A percentile compares a stretch with the other conserved stretches of the same genome.
Conservation (phyloP, 805 yeast genomes). For the Candida quercuum region DNA sequence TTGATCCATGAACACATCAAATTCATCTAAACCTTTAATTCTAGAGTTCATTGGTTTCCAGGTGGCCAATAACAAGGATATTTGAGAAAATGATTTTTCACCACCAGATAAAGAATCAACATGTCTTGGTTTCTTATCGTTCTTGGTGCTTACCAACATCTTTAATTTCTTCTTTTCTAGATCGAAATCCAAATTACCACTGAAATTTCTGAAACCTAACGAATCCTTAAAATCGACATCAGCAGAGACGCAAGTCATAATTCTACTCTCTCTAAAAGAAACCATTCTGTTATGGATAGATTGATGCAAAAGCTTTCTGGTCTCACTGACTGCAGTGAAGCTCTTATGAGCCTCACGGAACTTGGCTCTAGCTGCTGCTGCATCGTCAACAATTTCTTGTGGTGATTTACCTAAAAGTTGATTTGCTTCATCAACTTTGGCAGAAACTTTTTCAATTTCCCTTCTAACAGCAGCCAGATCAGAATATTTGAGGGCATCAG, state of each 20-base stretch:
- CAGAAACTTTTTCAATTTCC: slow-evolving; percentile 42
- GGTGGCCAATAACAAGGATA: slow-evolving; percentile 78
- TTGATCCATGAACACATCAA: slow-evolving; percentile 96
- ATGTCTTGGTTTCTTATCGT: slow-evolving; percentile 53
- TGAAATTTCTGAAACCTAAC: slow-evolving; percentile 61
- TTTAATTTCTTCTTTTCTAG: slow-evolving; percentile 43
- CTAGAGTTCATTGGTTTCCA: slow-evolving; percentile 92
- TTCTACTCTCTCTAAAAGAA: slow-evolving; percentile 35
- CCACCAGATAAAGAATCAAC: slow-evolving; percentile 93
- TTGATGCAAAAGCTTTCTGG: slow-evolving; percentile 26
- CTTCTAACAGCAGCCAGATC: slow-evolving; percentile 41
- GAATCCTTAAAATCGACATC: slow-evolving; percentile 54
- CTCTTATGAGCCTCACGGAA: slow-evolving; percentile 38
- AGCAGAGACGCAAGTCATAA: slow-evolving; percentile 41
- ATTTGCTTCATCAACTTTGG: slow-evolving; percentile 47
- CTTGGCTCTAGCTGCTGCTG: slow-evolving; percentile 37
- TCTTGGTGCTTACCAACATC: slow-evolving; percentile 57
- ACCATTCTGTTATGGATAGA: slow-evolving; percentile 40
- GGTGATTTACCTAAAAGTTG: slow-evolving; percentile 46
- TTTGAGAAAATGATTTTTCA: slow-evolving; percentile 90
- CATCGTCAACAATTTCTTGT: slow-evolving; percentile 47
- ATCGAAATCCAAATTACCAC: slow-evolving; percentile 67
- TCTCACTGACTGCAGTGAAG: slow-evolving; percentile 29
- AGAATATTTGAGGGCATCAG: slow-evolving; percentile 33
- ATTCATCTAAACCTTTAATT: slow-evolving; percentile 89